phyloP scores from a whole-genome alignment of 345 rosid species.

The Corchorus capsularis region DNA sequence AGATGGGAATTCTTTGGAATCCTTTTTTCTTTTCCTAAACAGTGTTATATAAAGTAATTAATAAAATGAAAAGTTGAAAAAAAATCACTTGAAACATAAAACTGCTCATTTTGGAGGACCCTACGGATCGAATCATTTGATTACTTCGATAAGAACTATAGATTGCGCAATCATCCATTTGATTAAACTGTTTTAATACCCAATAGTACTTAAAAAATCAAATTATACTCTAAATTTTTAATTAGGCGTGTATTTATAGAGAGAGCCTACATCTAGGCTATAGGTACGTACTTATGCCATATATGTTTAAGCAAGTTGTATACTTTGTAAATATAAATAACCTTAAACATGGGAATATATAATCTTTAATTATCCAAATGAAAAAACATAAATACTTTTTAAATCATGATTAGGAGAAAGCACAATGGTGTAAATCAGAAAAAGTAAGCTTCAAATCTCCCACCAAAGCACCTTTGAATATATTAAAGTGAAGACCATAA shows the following conservation, averaged over 20 bases:
- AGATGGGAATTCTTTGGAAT: neutral
- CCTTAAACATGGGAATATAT: slow-evolving; percentile 15
- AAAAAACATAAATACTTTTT: neutral
- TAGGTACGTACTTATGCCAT: no score
- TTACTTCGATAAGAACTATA: neutral
- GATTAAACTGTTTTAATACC: neutral
- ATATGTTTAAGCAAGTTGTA: neutral
- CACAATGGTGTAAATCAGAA: neutral
- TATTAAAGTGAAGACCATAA: slow-evolving; percentile 20
- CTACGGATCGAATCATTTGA: neutral
- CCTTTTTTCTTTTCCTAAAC: no score
- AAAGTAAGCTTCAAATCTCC: slow-evolving; percentile 22
- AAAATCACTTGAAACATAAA: neutral
- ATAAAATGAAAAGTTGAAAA: neutral
- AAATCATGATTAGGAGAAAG: slow-evolving; percentile 15
- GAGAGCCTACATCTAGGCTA: no score
- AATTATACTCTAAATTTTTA: no score
- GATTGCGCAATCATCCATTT: neutral
- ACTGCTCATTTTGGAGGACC: neutral
- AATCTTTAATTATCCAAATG: neutral
- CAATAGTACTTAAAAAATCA: no score
- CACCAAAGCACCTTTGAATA: slow-evolving; percentile 19
- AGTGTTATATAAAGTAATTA: no score
- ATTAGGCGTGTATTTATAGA: no score
- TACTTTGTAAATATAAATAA: neutral